A percentile compares a stretch with the other conserved stretches of the same genome.
Evolutionary conservation across 352 stramenopile genomes (phyloP).

Genomic region (Phytophthora pluvialis): DNA sequence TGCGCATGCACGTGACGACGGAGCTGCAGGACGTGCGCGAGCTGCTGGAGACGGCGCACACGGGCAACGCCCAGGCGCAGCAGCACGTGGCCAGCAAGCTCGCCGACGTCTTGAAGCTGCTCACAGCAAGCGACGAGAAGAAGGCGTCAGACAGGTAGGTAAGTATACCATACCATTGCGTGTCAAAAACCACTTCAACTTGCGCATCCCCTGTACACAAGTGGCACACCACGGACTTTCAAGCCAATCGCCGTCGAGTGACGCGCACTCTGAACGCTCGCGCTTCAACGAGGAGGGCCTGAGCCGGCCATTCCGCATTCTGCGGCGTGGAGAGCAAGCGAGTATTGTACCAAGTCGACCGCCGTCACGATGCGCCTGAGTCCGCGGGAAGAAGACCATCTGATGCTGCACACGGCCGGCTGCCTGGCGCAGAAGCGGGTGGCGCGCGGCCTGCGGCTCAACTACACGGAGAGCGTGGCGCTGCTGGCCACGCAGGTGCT

Average conservation of each 20-base stretch:
- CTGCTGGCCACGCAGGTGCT: conserved; percentile 95
- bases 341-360: neutral
- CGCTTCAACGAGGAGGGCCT: conserved; percentile 19
- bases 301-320: conserved; percentile 28
- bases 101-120: conserved; percentile 31
- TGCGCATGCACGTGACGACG: conserved; percentile 43
- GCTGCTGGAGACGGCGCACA: conserved; percentile 29
- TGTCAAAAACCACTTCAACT: conserved; percentile 23
- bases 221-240: neutral
- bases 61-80: conserved; percentile 18
- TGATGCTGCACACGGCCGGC: conserved; percentile 87
- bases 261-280: neutral
- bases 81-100: conserved; percentile 35
- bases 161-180: neutral
- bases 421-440: conserved; percentile 95
- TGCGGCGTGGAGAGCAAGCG: conserved; percentile 11
- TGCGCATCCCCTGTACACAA: conserved; percentile 14
- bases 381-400: conserved; percentile 76
- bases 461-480: conserved; percentile 93
- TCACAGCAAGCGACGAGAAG: conserved; percentile 4
- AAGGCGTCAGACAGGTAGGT: conserved; percentile 12
- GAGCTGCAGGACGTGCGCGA: conserved; percentile 42
- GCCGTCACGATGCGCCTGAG: conserved; percentile 55
- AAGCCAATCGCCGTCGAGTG: conserved; percentile 7
- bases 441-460: conserved; percentile 91